Percentiles rank a stretch among this genome's conserved stretches.
Evolutionary conservation across 1,284 basidiomycete species (phyloP).

Genomic region (Phylloporus gajari): DNA sequence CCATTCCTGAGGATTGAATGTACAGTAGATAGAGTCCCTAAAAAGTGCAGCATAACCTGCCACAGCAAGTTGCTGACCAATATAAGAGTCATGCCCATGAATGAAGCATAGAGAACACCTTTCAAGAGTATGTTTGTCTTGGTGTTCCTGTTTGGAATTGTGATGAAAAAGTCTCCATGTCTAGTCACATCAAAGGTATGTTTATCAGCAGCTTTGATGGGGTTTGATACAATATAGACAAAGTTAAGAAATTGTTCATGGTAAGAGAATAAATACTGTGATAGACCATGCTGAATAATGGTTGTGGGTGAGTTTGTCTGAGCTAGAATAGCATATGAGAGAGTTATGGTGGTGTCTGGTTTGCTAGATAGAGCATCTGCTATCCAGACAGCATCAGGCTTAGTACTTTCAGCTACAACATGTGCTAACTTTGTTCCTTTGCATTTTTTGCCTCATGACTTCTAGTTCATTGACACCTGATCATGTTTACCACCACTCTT

Average conservation of each 20-base stretch:
- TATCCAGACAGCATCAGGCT: not conserved
- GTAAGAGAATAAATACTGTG: not conserved
- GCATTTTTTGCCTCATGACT: not conserved
- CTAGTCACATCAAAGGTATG: not conserved
- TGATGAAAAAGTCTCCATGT: not conserved
- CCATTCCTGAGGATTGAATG: too few species aligned
- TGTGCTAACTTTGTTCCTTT: not conserved
- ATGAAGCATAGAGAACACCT: not conserved
- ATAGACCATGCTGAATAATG: not conserved
- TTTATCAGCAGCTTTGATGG: slow-evolving; percentile 5
- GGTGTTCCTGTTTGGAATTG: not conserved
- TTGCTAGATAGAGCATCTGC: not conserved
- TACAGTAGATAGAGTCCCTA: too few species aligned
- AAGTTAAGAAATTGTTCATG: too few species aligned
- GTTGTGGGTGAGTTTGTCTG: not conserved
- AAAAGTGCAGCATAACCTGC: too few species aligned
- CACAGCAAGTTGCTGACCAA: not conserved
- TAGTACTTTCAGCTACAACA: too few species aligned
- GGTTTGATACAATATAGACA: not conserved
- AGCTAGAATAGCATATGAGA: not conserved
- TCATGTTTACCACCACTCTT: not conserved
- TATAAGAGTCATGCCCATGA: not conserved
- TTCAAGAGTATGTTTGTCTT: not conserved
- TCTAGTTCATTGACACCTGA: not conserved
- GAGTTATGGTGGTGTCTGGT: not conserved